Base-by-base conservation (phyloP, 169 alveolate species). In the Cryptosporidium parvum region DNA sequence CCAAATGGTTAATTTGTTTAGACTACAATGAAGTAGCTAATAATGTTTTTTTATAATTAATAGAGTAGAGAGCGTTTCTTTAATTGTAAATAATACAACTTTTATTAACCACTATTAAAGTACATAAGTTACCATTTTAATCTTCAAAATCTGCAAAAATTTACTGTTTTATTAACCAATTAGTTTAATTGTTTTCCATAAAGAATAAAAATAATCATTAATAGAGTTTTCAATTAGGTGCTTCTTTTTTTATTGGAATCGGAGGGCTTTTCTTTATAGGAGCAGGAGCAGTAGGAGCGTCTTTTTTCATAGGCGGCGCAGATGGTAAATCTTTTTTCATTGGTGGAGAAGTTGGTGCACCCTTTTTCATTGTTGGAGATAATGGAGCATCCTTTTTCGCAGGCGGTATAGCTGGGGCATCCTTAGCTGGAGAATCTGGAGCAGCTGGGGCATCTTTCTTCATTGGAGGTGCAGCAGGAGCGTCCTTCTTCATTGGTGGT, bases 231-330 rank as follows among this genome's bases (percentile, higher is more conserved):
- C 84, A 44, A 5, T 70, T 23, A 23, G 45, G 48, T 45, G 48
- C n/a, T 18, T 39, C 67, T 56, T 56, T 48, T 48, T 73, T 59
- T 42, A 48, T 73, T 73, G 56, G 71, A 31, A 69, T 70, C 9
- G 86, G 86, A 26, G 86, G 51, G 4, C 21, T 69, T 23, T 73
- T 73, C 37, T 73, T 56, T 37, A 23, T 33, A 56, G 70, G 35
- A 44, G 16, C 56, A 33, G 86, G 33, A 16, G 44, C 52, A 21
- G 71, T n/a, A 10, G 58, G 75, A 10, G 73, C 73, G 21, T 61
- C 62, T 67, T 56, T 56, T 29, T 75, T 75, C 23, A 48, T 48
- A 14, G 56, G 53, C 26, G 51, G 62, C 21, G 85, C 44, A 9
- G 56, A 23, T 37, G 73, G 26, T 42, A 52, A 35, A 7, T 48